Evolutionary conservation across 441 rosid species (phyloP).

Genomic region (Geranium incanum): DNA sequence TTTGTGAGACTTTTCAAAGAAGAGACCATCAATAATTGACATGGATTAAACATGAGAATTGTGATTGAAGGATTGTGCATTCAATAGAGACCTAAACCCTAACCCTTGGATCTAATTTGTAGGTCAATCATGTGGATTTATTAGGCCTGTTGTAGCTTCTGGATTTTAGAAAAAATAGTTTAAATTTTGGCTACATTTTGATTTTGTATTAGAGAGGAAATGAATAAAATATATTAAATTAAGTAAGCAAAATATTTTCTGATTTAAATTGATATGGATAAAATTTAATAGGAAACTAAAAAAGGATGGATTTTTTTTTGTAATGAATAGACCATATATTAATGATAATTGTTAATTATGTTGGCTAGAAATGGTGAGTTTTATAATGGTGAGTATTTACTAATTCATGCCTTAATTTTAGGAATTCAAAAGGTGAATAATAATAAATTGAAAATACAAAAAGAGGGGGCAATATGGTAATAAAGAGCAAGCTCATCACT

Average conservation of each 20-base stretch:
- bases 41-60: not conserved
- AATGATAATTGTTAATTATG: too few relatives aligned
- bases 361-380: not conserved
- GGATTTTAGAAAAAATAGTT: not conserved
- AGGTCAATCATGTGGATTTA: not conserved
- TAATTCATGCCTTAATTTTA: not conserved
- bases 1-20: not conserved
- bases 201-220: too few relatives aligned
- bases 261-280: too few relatives aligned
- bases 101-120: conserved; percentile 1
- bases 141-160: not conserved
- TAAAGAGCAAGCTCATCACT: conserved; percentile 6
- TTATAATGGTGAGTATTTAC: not conserved
- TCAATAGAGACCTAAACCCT: not conserved
- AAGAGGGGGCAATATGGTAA: not conserved
- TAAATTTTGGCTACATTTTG: too few relatives aligned
- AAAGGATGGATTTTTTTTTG: too few relatives aligned
- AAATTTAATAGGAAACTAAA: too few relatives aligned
- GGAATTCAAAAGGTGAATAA: not conserved
- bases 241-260: too few relatives aligned
- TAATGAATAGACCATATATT: too few relatives aligned
- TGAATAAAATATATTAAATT: too few relatives aligned
- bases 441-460: not conserved
- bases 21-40: not conserved
- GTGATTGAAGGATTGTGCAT: not conserved